A percentile compares a stretch with the other conserved stretches of the same genome.
These are phyloP conservation scores for Ceratobasidium sp. DNA, from an alignment of 1,284 basidiomycete genomes.

Conservation along the genomic window DNA sequence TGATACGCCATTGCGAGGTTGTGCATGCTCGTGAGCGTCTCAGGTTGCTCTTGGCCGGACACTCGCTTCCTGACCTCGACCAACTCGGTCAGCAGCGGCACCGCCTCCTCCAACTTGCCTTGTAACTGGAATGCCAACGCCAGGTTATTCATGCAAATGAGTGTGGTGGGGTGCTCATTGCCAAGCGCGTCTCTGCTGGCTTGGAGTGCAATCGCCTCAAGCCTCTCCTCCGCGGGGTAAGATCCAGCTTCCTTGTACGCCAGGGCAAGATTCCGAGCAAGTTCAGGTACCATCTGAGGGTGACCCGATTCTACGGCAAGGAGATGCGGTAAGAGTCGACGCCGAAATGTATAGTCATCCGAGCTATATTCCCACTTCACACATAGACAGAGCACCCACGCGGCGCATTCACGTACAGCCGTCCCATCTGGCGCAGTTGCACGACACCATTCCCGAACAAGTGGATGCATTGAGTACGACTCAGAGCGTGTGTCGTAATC, in stretches of 20 bases:
- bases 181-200: background rate
- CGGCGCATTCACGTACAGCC: background rate
- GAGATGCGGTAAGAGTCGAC: background rate
- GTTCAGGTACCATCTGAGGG: no score
- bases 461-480: background rate
- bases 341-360: background rate
- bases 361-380: background rate
- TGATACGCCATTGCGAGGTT: background rate
- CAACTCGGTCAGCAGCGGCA: background rate
- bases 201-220: background rate
- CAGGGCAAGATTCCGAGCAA: no score
- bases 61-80: background rate
- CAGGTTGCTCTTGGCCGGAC: background rate
- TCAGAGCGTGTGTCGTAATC: background rate
- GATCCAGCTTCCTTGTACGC: no score
- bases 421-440: background rate
- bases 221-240: no score
- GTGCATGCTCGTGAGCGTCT: background rate
- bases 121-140: background rate
- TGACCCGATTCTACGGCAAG: background rate
- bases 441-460: constrained; percentile 17
- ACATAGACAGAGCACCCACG: background rate
- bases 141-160: background rate
- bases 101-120: constrained; percentile 9
- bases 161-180: background rate